These are phyloP conservation scores for Ceratobasidium sp. DNA, from an alignment of 1,284 basidiomycete genomes.

Conservation along the genomic window DNA sequence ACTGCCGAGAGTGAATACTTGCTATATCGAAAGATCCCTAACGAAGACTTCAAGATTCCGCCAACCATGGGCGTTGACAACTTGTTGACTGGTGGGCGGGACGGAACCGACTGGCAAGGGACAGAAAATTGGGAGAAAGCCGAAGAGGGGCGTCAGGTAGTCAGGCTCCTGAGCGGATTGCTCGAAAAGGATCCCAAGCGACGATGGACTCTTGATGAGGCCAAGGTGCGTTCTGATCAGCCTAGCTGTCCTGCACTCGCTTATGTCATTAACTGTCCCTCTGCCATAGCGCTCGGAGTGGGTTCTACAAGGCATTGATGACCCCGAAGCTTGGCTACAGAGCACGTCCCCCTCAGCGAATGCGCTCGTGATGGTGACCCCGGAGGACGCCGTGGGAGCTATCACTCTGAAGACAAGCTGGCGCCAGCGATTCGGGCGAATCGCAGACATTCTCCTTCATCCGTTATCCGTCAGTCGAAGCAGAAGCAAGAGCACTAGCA, in stretches of 20 bases:
- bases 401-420: constrained; percentile 49
- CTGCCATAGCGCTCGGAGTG: constrained; percentile 73
- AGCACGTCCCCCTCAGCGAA: constrained; percentile 76
- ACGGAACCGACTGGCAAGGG: constrained; percentile 36
- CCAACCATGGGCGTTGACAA: constrained; percentile 81
- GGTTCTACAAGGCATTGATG: constrained; percentile 80
- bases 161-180: constrained; percentile 80
- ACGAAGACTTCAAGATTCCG: constrained; percentile 80
- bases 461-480: constrained; percentile 43
- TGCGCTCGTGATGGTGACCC: constrained; percentile 76
- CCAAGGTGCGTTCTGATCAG: constrained; percentile 76
- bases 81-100: constrained; percentile 72
- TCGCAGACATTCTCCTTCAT: constrained; percentile 38
- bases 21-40: constrained; percentile 88
- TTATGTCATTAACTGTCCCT: constrained; percentile 47
- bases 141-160: constrained; percentile 69
- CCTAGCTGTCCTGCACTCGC: background rate
- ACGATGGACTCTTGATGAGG: constrained; percentile 85
- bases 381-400: constrained; percentile 85
- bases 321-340: constrained; percentile 82
- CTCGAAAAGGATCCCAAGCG: constrained; percentile 86
- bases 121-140: constrained; percentile 39
- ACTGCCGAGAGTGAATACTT: constrained; percentile 78
- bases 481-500: constrained; percentile 50
- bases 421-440: constrained; percentile 34